These are phyloP conservation scores for Eurotiales sp. DNA, from an alignment of 2,329 filamentous ascomycete genomes.

Conservation along the genomic window DNA sequence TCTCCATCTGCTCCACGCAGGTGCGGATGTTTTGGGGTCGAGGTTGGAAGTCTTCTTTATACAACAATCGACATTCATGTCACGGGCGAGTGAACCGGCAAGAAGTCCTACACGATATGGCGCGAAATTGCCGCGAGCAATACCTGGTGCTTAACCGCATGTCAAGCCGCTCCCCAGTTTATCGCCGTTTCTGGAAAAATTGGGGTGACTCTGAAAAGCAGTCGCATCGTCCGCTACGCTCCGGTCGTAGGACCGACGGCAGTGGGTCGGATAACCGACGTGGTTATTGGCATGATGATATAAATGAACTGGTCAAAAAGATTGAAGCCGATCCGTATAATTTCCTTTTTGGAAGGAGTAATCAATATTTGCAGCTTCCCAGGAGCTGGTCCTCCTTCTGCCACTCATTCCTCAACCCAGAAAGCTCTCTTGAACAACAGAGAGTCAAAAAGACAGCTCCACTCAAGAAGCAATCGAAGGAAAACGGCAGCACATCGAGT, in stretches of 20 bases:
- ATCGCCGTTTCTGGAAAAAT: neutral
- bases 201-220: neutral
- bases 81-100: neutral
- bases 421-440: neutral
- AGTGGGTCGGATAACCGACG: slow-evolving; percentile 21
- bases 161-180: neutral
- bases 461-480: neutral
- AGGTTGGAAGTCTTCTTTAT: slow-evolving; percentile 5
- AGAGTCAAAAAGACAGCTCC: neutral
- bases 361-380: slow-evolving; percentile 21
- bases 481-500: neutral
- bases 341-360: slow-evolving; percentile 37
- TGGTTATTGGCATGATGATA: slow-evolving; percentile 20
- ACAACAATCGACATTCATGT: neutral
- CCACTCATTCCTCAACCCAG: slow-evolving; percentile 6
- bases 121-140: neutral
- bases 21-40: slow-evolving; percentile 5
- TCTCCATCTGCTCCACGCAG: neutral
- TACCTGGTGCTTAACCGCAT: slow-evolving; percentile 4
- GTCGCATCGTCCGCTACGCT: neutral
- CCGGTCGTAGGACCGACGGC: slow-evolving; percentile 10
- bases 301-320: slow-evolving; percentile 33
- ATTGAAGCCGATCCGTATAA: slow-evolving; percentile 38
- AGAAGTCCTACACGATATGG: slow-evolving; percentile 3
- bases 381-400: slow-evolving; percentile 11